A percentile compares a stretch with the other conserved stretches of the same genome.
These are phyloP conservation scores for Lipomyces lipofer DNA, from an alignment of 805 yeast species.

Conservation along the genomic window DNA sequence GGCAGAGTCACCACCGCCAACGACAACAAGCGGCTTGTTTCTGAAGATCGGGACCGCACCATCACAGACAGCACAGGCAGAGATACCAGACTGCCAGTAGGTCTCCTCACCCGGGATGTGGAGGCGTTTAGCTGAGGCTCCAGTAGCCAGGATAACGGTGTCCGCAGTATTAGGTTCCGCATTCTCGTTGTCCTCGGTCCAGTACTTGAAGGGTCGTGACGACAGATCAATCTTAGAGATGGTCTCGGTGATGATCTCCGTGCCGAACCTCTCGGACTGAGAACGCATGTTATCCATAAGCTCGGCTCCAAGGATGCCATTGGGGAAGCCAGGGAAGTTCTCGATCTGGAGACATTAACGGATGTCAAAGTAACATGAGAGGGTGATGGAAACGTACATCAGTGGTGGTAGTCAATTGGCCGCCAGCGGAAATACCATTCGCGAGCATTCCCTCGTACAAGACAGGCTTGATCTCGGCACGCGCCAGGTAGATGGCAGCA, in stretches of 20 bases:
- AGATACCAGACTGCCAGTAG: conserved; percentile 99
- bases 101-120: conserved; percentile 92
- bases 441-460: conserved; percentile 90
- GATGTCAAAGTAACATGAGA: not conserved
- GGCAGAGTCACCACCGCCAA: conserved; percentile 99
- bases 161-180: conserved; percentile 89
- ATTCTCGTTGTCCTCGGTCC: conserved; percentile 96
- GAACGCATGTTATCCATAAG: conserved; percentile 93
- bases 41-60: conserved; percentile 99
- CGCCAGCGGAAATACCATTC: conserved; percentile 98
- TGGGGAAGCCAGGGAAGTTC: conserved; percentile 98
- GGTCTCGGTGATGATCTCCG: conserved; percentile 93
- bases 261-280: conserved; percentile 86
- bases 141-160: conserved; percentile 91
- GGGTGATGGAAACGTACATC: conserved; percentile 46
- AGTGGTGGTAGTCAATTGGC: conserved; percentile 97
- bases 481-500: conserved; percentile 93
- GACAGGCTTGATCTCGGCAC: conserved; percentile 94
- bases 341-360: conserved; percentile 62
- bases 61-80: conserved; percentile 99
- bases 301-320: conserved; percentile 80
- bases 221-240: conserved; percentile 88
- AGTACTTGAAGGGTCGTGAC: conserved; percentile 87
- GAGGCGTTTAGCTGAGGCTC: conserved; percentile 97
- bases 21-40: conserved; percentile 94